Percentiles rank a stretch among this genome's conserved stretches.
Conservation (phyloP, 768 basidiomycete species). For the Udeniomyces megalosporus region DNA sequence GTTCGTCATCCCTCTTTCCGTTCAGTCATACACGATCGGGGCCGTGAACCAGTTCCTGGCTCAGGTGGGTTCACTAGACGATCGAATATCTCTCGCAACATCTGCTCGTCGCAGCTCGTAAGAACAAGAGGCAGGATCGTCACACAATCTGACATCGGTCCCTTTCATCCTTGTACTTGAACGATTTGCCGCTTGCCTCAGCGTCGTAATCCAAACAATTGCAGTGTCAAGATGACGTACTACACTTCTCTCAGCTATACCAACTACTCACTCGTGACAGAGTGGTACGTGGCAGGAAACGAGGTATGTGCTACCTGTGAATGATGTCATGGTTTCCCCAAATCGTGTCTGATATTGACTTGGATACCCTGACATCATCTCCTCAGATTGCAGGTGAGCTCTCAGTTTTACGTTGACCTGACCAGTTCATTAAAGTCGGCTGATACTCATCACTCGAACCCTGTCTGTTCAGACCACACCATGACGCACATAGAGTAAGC, state of each 20-base stretch:
- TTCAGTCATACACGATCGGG: constrained; percentile 58
- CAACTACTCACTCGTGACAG: constrained; percentile 44
- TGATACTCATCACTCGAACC: neutral
- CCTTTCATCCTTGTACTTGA: constrained; percentile 24
- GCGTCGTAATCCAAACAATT: constrained; percentile 56
- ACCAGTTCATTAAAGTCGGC: too few species aligned
- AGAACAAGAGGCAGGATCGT: too few species aligned
- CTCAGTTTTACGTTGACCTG: too few species aligned
- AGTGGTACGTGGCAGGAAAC: constrained; percentile 67
- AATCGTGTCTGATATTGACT: too few species aligned
- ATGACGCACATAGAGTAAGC: constrained; percentile 76
- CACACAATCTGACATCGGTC: too few species aligned
- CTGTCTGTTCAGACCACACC: constrained; percentile 28
- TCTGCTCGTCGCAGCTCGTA: neutral
- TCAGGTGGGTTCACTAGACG: too few species aligned
- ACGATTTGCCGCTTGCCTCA: constrained; percentile 34
- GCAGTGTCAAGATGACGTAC: constrained; percentile 59
- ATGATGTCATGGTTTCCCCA: too few species aligned
- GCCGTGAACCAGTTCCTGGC: constrained; percentile 40
- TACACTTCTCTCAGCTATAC: constrained; percentile 55
- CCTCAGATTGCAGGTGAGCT: too few species aligned
- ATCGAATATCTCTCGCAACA: neutral
- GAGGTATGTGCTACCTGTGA: too few species aligned
- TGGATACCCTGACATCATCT: too few species aligned
- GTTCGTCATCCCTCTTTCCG: too few species aligned